Evolutionary conservation across 768 basidiomycete species (phyloP).

Genomic region (Mycena chlorophos): DNA sequence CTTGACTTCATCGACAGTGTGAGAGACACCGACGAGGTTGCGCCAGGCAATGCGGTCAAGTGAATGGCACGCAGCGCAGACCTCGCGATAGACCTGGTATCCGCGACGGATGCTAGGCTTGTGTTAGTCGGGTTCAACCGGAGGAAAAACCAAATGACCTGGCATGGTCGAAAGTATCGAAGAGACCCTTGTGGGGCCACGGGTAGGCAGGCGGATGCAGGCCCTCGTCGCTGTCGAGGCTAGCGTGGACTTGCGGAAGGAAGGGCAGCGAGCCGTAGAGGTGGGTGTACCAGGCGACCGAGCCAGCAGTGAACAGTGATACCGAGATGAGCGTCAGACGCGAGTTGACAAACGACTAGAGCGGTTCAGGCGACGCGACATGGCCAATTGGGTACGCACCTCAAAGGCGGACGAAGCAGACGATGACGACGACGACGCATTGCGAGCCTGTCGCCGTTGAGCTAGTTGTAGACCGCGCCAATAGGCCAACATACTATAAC

Average conservation of each 20-base stretch:
- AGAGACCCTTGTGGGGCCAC: constrained; percentile 85
- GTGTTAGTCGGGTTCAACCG: constrained; percentile 13
- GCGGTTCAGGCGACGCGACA: not conserved
- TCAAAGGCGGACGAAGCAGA: constrained; percentile 58
- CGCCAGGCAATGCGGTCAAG: constrained; percentile 99
- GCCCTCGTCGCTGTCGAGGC: constrained; percentile 89
- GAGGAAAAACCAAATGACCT: constrained; percentile 58
- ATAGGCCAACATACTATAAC: constrained; percentile 46
- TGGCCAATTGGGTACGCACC: constrained; percentile 44
- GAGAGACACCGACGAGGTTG: constrained; percentile 97
- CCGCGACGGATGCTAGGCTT: constrained; percentile 83
- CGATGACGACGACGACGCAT: constrained; percentile 62
- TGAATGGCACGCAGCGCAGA: constrained; percentile 98
- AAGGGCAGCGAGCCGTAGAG: constrained; percentile 90
- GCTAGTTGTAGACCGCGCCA: constrained; percentile 10
- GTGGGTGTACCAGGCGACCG: constrained; percentile 95
- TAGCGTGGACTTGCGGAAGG: constrained; percentile 89
- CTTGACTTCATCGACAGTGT: constrained; percentile 88
- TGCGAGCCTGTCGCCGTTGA: constrained; percentile 55
- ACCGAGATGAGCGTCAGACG: constrained; percentile 74
- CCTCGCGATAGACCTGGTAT: constrained; percentile 97
- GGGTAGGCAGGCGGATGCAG: constrained; percentile 86
- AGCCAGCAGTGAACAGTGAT: constrained; percentile 77
- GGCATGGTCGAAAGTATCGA: constrained; percentile 95
- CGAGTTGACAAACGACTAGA: constrained; percentile 66